Base-by-base conservation (phyloP, 371 early-diverging fungal genomes). In the Chytridiales sp. region DNA sequence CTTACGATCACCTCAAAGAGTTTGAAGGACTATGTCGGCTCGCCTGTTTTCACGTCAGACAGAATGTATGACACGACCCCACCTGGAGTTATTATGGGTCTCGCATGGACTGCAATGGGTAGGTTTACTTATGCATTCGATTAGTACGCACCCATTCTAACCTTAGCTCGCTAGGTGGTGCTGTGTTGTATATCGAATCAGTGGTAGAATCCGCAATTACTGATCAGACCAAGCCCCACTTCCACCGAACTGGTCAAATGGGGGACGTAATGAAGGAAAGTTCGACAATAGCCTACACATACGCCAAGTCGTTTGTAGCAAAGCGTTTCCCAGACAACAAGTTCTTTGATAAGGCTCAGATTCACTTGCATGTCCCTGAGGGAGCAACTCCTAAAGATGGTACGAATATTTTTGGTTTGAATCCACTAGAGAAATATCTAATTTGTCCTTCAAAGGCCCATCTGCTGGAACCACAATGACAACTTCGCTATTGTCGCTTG, bases 221-320 rank as follows among this genome's bases (percentile, higher is more conserved):
- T 6, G 76, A 78, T n/a, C 81, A 84, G 48, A 82, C 84, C 9
- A 84, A 84, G 30, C 88, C 92, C 43, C 67, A 76, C 27, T 81
- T 91, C 38, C 46, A 66, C 41, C 63, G 72, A 15, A 96, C 98
- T 1, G 98, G 97, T 22, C 95, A 98, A 68, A 79, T 98, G 59
- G 97, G 97, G 35, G 94, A 95, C 71, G 97, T 98, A 26, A 98
- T 98, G 97, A 95, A 97, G 77, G 98, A 98, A 72, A 90, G 91
- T n/a, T 81, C 92, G 5, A 87, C 85, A 19, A 93, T 98, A 57
- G 95, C 98, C 0, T 94, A 95, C 74, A 95, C 96, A 0, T 95
- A 79, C 75, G 89, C 93, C 19, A 90, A 90, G 66, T 82, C 91
- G 27, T 69, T 91, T 44, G 55, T 95, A 67, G 85, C 85, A 21